Conservation (phyloP, 73 alveolate genomes). For the Urostyla sp. region DNA sequence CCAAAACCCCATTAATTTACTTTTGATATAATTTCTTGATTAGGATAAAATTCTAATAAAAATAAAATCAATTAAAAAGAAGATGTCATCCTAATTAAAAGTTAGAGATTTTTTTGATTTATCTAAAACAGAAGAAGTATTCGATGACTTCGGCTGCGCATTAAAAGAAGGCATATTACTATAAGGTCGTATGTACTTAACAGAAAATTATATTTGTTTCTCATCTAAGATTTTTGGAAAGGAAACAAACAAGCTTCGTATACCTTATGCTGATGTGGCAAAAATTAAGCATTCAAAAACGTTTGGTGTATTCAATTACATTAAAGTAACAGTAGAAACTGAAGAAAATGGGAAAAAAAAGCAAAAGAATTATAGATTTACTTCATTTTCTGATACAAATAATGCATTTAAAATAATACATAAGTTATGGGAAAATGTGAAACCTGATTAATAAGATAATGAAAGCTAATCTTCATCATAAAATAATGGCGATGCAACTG, state of each 20-base stretch:
- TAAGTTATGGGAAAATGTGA: constrained; percentile 70
- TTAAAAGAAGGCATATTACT: constrained; percentile 64
- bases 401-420: constrained; percentile 57
- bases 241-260: constrained; percentile 67
- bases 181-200: constrained; percentile 83
- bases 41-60: neutral
- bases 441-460: constrained; percentile 49
- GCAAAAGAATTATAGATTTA: constrained; percentile 45
- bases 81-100: constrained; percentile 60
- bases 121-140: constrained; percentile 78
- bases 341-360: constrained; percentile 14
- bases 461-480: too few relatives aligned
- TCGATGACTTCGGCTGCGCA: constrained; percentile 91
- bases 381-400: constrained; percentile 58
- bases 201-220: constrained; percentile 86
- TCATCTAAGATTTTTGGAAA: constrained; percentile 76
- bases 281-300: constrained; percentile 56
- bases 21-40: neutral
- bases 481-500: too few relatives aligned
- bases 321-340: constrained; percentile 28
- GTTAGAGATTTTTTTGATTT: constrained; percentile 80
- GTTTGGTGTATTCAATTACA: constrained; percentile 61
- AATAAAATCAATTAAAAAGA: neutral
- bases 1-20: neutral
- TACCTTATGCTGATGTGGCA: constrained; percentile 77